Percentiles rank a stretch among this genome's conserved stretches.
Conservation (phyloP, 2,329 filamentous ascomycete species). For the Sclerotinia nivalis region DNA sequence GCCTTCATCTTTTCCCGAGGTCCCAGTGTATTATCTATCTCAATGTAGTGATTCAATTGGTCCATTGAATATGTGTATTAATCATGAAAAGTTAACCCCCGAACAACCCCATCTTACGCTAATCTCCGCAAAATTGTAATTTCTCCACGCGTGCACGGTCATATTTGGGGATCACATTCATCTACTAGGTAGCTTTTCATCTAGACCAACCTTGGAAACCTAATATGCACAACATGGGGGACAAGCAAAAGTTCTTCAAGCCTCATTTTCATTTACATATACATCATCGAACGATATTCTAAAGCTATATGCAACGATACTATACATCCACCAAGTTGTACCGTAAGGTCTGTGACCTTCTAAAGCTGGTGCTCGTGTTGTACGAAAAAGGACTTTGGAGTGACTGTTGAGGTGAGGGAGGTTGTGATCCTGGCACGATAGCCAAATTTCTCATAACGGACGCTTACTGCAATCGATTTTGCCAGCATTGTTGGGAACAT, state of each 20-base stretch:
- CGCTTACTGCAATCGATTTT: slow-evolving; percentile 14
- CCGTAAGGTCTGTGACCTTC: neutral
- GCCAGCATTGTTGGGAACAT: neutral
- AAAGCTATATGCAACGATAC: neutral
- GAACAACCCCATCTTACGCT: neutral
- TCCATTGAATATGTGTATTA: neutral
- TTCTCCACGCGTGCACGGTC: neutral
- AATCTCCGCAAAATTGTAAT: slow-evolving; percentile 4
- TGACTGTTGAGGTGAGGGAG: slow-evolving; percentile 1
- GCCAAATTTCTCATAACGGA: neutral
- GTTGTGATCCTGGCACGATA: slow-evolving; percentile 4
- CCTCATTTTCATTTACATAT: slow-evolving; percentile 5
- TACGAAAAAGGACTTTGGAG: neutral
- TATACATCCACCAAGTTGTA: neutral
- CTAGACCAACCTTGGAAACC: neutral
- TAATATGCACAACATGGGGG: neutral
- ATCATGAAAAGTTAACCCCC: neutral
- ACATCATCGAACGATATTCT: slow-evolving; percentile 8
- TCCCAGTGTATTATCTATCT: neutral
- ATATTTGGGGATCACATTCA: neutral
- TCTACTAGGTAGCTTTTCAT: neutral
- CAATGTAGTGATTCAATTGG: neutral
- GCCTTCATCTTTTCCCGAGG: neutral
- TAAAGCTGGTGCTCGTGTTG: neutral
- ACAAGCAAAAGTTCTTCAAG: neutral